phyloP scores from a whole-genome alignment of 371 early-diverging fungal genomes.

The Mortierella sp. region DNA sequence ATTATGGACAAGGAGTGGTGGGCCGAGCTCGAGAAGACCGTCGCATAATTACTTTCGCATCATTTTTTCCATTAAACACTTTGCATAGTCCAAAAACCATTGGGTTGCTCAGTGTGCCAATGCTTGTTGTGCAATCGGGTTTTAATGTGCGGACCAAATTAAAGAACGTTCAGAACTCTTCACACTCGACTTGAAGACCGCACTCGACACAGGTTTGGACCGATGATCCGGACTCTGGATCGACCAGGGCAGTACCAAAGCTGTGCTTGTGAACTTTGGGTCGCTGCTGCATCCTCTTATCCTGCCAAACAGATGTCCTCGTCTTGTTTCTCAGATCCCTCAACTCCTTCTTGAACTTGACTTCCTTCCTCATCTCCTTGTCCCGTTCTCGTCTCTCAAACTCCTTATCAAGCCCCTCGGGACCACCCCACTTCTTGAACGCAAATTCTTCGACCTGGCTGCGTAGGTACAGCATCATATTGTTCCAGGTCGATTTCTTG shows the following conservation, averaged over 20 bases:
- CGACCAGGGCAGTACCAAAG: constrained; percentile 68
- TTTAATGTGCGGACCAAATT: neutral
- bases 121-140: neutral
- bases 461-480: constrained; percentile 95
- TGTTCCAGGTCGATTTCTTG: constrained; percentile 93
- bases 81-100: neutral
- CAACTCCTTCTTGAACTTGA: constrained; percentile 86
- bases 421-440: constrained; percentile 92
- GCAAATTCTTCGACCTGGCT: constrained; percentile 94
- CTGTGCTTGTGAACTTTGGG: constrained; percentile 81
- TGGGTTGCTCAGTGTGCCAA: neutral
- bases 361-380: constrained; percentile 86
- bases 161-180: constrained; percentile 67
- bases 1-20: constrained; percentile 63
- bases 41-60: constrained; percentile 23
- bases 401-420: constrained; percentile 90
- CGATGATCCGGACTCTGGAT: constrained; percentile 62
- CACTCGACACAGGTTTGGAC: constrained; percentile 77
- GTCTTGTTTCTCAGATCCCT: constrained; percentile 87
- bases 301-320: constrained; percentile 83
- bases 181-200: constrained; percentile 79
- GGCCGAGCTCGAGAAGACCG: constrained; percentile 59
- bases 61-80: neutral
- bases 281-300: constrained; percentile 56
- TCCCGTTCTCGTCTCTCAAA: constrained; percentile 87